Conservation (phyloP, 2,329 filamentous ascomycete genomes). For the Fusarium odoratissimum region DNA sequence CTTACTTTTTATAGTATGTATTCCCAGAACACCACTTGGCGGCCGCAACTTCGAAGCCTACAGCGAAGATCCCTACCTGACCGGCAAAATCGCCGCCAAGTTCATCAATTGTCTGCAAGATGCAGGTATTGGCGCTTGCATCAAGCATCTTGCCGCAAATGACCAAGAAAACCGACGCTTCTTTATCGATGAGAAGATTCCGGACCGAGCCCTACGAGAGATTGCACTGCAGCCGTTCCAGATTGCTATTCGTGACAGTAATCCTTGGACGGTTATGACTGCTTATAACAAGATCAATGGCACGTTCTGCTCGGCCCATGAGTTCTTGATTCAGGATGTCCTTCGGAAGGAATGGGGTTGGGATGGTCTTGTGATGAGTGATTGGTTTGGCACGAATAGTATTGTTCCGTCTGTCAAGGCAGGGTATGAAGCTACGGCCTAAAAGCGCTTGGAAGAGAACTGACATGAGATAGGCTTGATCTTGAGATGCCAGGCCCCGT, state of each 20-base stretch:
- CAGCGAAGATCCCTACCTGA: conserved; percentile 54
- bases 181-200: conserved; percentile 25
- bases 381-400: conserved; percentile 53
- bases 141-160: conserved; percentile 57
- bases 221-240: conserved; percentile 58
- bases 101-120: conserved; percentile 51
- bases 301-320: conserved; percentile 54
- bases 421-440: background rate
- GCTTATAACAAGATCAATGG: conserved; percentile 59
- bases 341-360: conserved; percentile 57
- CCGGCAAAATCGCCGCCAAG: conserved; percentile 48
- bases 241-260: conserved; percentile 53
- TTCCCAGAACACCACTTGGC: conserved; percentile 48
- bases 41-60: conserved; percentile 56
- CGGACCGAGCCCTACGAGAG: conserved; percentile 33
- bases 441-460: too few relatives aligned
- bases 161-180: conserved; percentile 43
- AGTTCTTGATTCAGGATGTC: conserved; percentile 52
- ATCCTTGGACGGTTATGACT: conserved; percentile 56
- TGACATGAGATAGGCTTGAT: background rate
- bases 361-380: conserved; percentile 58
- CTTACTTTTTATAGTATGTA: background rate
- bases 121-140: conserved; percentile 52
- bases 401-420: conserved; percentile 47
- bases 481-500: conserved; percentile 34